Evolutionary conservation across 345 rosid genomes (phyloP).

Genomic region (Pugionium dolabratum): DNA sequence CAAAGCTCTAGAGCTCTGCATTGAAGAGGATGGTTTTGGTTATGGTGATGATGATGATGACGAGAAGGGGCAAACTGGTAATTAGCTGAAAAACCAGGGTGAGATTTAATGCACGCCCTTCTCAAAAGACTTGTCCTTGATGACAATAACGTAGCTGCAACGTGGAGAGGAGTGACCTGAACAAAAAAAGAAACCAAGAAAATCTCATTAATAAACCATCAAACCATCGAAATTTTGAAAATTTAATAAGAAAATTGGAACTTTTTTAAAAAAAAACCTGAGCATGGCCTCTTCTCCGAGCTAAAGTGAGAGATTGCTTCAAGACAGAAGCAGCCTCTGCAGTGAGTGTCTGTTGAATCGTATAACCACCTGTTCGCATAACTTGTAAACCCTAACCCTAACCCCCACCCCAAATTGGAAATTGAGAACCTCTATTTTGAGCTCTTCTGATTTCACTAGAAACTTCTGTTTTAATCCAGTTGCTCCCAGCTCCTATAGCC

Average conservation of each 20-base stretch:
- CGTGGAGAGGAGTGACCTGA: slow-evolving; percentile 84
- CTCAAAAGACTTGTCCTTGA: slow-evolving; percentile 56
- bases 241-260: neutral
- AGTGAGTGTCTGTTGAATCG: slow-evolving; percentile 96
- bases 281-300: slow-evolving; percentile 95
- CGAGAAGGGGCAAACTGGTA: slow-evolving; percentile 47
- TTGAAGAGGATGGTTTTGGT: slow-evolving; percentile 64
- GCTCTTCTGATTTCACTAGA: slow-evolving; percentile 21
- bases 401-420: slow-evolving; percentile 44
- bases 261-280: slow-evolving; percentile 40
- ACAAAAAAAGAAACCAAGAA: slow-evolving; percentile 1
- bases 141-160: slow-evolving; percentile 68
- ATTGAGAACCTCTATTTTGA: neutral
- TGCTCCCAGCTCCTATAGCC: slow-evolving; percentile 25
- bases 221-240: slow-evolving; percentile 12
- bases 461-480: slow-evolving; percentile 12
- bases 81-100: slow-evolving; percentile 43
- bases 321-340: slow-evolving; percentile 95
- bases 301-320: slow-evolving; percentile 92
- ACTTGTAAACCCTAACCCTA: slow-evolving; percentile 70
- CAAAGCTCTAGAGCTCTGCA: slow-evolving; percentile 80
- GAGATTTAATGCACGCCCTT: slow-evolving; percentile 76
- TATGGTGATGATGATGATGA: slow-evolving; percentile 38
- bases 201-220: neutral
- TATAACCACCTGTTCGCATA: slow-evolving; percentile 95